Base-by-base conservation (phyloP, 768 basidiomycete genomes). In the Rhizopogon vesiculosus region DNA sequence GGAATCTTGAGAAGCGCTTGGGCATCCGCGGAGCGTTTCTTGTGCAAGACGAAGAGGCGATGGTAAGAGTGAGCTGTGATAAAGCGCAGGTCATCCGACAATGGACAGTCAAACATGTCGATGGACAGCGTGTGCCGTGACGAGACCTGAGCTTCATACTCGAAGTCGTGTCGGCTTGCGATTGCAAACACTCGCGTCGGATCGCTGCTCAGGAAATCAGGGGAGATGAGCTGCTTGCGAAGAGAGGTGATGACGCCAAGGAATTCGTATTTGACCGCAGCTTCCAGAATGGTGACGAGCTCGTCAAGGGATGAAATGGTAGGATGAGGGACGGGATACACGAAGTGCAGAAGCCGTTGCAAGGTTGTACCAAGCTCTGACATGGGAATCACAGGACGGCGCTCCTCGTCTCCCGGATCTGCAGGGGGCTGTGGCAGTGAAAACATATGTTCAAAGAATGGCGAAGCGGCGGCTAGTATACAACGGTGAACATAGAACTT, bases 401-500 rank as follows among this genome's bases (percentile, higher is more conserved):
- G 57, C 16, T 63, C 62, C 41, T 69, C 60, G 38, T 43, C 33
- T 43, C 25, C 48, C 8, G 40, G 25, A 22, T 65, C 61, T 55
- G 68, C 44, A 42, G 61, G 57, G 10, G 76, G 70, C 59, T 87
- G 86, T 5, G 87, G 85, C 16, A 89, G 71, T 19, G 80, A 67
- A 63, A 90, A 85, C 84, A 89, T 82, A 54, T 85, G 79, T 51
- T 69, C 65, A 68, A 89, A 91, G 70, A 89, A 85, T 2, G 83
- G 76, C 5, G 88, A 89, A 1, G 85, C 83, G 5, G 76, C 73
- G 10, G 80, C 71, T 46, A 91, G 78, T 57, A 90, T 78, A 66
- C 77, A 80, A 57, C 76, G 75, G 68, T 87, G 87, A 33, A 83
- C 79, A 42, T 72, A 77, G 63, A 89, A 87, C 60, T 82, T 76